phyloP scores from a whole-genome alignment of 805 yeast genomes.

The Kluyveromyces lactis region DNA sequence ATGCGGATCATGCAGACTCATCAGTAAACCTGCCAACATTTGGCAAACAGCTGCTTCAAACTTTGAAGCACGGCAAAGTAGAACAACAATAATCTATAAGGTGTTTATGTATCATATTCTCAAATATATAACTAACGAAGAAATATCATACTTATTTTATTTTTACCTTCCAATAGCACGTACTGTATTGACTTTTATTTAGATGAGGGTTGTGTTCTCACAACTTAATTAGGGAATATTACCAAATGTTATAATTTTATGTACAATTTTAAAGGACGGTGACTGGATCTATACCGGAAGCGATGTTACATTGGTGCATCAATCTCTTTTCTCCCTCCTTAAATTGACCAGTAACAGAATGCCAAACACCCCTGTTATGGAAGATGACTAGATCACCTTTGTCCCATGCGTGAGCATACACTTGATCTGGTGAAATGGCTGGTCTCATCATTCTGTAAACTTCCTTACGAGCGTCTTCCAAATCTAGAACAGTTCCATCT shows the following conservation, averaged over 20 bases:
- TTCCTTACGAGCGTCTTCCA: conserved; percentile 66
- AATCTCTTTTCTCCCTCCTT: conserved; percentile 68
- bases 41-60: conserved; percentile 20
- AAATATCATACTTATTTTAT: background rate
- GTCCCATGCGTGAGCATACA: conserved; percentile 77
- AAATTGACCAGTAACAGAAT: conserved; percentile 86
- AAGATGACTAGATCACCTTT: conserved; percentile 81
- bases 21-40: background rate
- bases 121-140: background rate
- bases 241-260: no score
- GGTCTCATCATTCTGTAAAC: conserved; percentile 78
- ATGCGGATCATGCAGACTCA: no score
- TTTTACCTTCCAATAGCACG: no score
- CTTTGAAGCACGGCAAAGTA: conserved; percentile 19
- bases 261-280: conserved; percentile 4
- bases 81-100: background rate
- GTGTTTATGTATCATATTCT: background rate
- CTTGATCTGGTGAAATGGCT: conserved; percentile 62
- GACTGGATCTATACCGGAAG: conserved; percentile 66
- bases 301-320: conserved; percentile 93
- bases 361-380: conserved; percentile 87
- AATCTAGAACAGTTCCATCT: conserved; percentile 51
- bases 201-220: no score
- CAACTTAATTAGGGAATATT: no score
- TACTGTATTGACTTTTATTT: no score